Conservation (phyloP, 768 basidiomycete species). For the Terana coerulea region DNA sequence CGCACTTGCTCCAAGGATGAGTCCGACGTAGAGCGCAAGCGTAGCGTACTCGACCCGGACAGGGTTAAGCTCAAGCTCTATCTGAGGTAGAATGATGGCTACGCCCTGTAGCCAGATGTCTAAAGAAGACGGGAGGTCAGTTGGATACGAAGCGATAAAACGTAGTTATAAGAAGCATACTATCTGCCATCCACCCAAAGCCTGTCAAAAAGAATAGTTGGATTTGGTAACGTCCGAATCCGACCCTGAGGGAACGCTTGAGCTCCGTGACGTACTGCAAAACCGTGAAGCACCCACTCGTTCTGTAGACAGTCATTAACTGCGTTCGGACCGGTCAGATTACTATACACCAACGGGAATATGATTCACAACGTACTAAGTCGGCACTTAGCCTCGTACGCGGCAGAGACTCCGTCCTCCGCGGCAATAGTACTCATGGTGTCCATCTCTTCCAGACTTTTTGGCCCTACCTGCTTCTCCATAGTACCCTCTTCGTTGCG, state of each 20-base stretch:
- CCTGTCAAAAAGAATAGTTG: not conserved
- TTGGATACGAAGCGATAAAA: not conserved
- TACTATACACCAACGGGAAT: not conserved
- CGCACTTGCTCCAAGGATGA: not conserved
- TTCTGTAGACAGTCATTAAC: not conserved
- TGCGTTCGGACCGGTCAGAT: not conserved
- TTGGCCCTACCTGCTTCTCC: too few relatives aligned
- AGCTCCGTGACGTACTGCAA: too few relatives aligned
- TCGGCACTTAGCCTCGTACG: not conserved
- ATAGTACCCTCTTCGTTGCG: too few relatives aligned
- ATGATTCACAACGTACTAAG: not conserved
- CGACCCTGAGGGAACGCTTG: too few relatives aligned
- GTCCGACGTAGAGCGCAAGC: constrained; percentile 1
- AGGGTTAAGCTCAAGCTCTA: not conserved
- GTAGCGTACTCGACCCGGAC: not conserved
- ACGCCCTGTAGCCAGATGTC: not conserved
- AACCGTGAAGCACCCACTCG: too few relatives aligned
- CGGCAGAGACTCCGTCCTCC: not conserved
- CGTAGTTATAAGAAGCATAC: not conserved
- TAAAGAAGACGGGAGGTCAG: not conserved
- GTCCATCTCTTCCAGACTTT: too few relatives aligned
- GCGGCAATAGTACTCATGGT: too few relatives aligned
- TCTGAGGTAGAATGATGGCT: not conserved
- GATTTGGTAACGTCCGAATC: not conserved
- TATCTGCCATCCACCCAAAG: not conserved